Base-by-base conservation (phyloP, 2,329 filamentous ascomycete species). In the Echinosphaeria canescens region DNA sequence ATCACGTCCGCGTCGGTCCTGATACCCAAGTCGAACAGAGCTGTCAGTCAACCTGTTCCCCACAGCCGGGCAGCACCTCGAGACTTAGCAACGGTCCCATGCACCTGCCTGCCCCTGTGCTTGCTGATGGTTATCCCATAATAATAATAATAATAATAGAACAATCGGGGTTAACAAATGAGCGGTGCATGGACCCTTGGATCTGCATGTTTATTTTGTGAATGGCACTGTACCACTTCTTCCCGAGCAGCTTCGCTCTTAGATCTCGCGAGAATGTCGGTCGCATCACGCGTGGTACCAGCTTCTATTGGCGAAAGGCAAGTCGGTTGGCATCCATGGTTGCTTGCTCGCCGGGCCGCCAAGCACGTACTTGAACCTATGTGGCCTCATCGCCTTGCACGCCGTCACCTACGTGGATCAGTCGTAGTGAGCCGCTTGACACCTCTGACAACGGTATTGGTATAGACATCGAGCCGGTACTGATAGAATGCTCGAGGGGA, bases 1-100 rank as follows among this genome's bases (percentile, higher is more conserved):
- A 69, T 58, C 9, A 67, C 50, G 38, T 70, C 63, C 1, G 53
- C 58, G 0, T 61, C 64, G 10, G 55, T 53, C 22, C 63, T 39
- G 17, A 69, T 56, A 1, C 64, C 62, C 9, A 53, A 59, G 36
- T 76, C 72, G 11, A 75, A 59, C 23, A 74, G 54, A 13, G 76
- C 51, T 0, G 59, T 59, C n/a, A 72, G 49, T 30, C 53, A 55
- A n/a, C n/a, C n/a, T n/a, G 12, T 56, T 53, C 3, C 71, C 63
- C 0, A 69, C 68, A 1, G 63, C 64, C 55, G 0, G 63, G 58
- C 25, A 74, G 46, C 40, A 68, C 53, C 29, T 66, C 63, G 4
- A 70, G 44, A 4, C 57, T 57, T 3, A n/a, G 54, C 55, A 5
- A 58, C 48, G 3, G 59, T 59, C 4, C 62, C 60, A 33, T 70